phyloP scores from a whole-genome alignment of 441 rosid species.

The Rhodomyrtus psidioides region DNA sequence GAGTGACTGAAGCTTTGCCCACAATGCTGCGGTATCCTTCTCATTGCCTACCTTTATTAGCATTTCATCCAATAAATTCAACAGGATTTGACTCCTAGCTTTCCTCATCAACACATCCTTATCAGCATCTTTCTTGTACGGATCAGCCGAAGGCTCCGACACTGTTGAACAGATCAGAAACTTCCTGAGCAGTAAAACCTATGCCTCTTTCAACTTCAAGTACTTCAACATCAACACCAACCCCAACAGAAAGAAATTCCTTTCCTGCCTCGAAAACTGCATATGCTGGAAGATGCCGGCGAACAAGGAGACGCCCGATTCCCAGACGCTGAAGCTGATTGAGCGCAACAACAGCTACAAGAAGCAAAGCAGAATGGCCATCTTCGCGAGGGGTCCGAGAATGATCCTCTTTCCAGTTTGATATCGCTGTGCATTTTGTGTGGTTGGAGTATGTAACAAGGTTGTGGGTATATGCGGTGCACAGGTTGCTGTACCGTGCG shows the following conservation, averaged over 20 bases:
- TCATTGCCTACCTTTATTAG: too few species aligned
- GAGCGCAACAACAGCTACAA: background rate
- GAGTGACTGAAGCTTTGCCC: too few species aligned
- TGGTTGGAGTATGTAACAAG: background rate
- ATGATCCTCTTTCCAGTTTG: background rate
- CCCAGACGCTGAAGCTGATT: background rate
- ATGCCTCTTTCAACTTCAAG: background rate
- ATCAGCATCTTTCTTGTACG: too few species aligned
- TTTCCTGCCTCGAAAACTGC: background rate
- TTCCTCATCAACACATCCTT: too few species aligned
- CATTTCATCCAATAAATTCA: too few species aligned
- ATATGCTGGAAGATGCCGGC: background rate
- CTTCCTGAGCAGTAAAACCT: background rate
- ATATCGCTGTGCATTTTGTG: background rate
- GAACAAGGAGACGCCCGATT: background rate
- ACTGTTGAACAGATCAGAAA: background rate
- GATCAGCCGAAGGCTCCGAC: background rate
- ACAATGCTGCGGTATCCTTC: too few species aligned
- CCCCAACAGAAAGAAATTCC: background rate
- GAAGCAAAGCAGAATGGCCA: background rate
- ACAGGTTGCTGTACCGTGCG: background rate
- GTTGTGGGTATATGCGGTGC: background rate
- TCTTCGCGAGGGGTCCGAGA: background rate
- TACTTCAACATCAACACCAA: background rate
- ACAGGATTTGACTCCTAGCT: too few species aligned